Percentiles rank a stretch among this genome's conserved stretches.
phyloP scores from a whole-genome alignment of 345 rosid genomes.

The Clarkia xantiana region DNA sequence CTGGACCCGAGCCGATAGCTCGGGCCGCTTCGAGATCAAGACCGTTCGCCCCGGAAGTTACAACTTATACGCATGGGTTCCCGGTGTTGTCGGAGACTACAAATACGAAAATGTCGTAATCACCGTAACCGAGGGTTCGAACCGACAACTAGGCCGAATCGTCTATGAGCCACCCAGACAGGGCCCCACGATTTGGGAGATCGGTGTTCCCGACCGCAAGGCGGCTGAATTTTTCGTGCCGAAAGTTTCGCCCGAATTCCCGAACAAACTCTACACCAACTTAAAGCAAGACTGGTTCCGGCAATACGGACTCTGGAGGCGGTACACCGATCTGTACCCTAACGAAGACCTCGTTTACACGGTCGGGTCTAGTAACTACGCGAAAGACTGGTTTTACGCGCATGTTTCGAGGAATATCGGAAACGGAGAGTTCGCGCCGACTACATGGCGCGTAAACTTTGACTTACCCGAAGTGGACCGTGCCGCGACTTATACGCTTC shows the following conservation, averaged over 20 bases:
- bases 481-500: constrained; percentile 18
- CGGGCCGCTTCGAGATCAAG: constrained; percentile 17
- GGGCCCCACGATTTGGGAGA: constrained; percentile 33
- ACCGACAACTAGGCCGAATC: constrained; percentile 7
- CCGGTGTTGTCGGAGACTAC: constrained; percentile 24
- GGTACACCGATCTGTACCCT: constrained; percentile 26
- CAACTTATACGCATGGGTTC: constrained; percentile 23
- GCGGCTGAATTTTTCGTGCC: constrained; percentile 26
- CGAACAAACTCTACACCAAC: constrained; percentile 13
- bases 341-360: constrained; percentile 15
- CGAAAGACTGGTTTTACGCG: constrained; percentile 26
- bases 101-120: constrained; percentile 10
- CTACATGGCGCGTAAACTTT: constrained; percentile 28
- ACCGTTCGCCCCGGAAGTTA: constrained; percentile 21
- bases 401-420: constrained; percentile 7
- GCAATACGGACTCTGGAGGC: constrained; percentile 29
- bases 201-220: constrained; percentile 22
- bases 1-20: constrained; percentile 17
- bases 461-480: constrained; percentile 6
- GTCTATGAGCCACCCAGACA: constrained; percentile 22
- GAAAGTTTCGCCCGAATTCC: constrained; percentile 8
- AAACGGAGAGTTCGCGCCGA: constrained; percentile 6
- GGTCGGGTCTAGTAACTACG: constrained; percentile 15
- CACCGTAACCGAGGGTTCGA: constrained; percentile 6
- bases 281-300: constrained; percentile 12